phyloP scores from a whole-genome alignment of 805 yeast genomes.

The Metschnikowia continentalis region DNA sequence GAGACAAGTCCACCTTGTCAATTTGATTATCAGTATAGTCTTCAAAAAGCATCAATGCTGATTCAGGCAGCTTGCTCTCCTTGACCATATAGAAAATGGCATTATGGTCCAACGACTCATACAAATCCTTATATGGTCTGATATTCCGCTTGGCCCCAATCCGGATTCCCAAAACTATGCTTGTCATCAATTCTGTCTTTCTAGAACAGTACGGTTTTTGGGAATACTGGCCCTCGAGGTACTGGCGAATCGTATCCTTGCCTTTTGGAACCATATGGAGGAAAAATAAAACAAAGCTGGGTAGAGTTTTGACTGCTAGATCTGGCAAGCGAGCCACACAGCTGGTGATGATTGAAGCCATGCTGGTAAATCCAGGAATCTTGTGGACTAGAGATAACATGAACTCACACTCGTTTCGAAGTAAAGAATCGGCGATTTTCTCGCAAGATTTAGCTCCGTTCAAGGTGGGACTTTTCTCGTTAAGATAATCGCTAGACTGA shows the following conservation, averaged over 20 bases:
- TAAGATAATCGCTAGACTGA: slow-evolving; percentile 30
- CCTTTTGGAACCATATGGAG: slow-evolving; percentile 10
- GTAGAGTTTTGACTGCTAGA: slow-evolving; percentile 22
- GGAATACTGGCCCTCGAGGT: neutral
- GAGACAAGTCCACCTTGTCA: slow-evolving; percentile 1
- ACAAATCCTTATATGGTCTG: slow-evolving; percentile 25
- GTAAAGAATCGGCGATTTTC: slow-evolving; percentile 14
- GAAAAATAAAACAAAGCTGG: slow-evolving; percentile 25
- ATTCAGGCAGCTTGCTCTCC: slow-evolving; percentile 30
- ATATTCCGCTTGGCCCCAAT: slow-evolving; percentile 33
- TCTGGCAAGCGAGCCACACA: slow-evolving; percentile 24
- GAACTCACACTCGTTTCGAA: slow-evolving; percentile 28
- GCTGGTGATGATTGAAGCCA: slow-evolving; percentile 30
- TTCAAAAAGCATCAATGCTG: slow-evolving; percentile 48
- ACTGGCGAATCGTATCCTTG: neutral
- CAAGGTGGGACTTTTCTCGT: slow-evolving; percentile 9
- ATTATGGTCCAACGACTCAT: slow-evolving; percentile 25
- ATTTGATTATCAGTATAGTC: slow-evolving; percentile 22
- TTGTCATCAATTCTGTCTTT: slow-evolving; percentile 18
- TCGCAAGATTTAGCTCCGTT: neutral
- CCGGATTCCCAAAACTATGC: slow-evolving; percentile 32
- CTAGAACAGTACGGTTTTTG: neutral
- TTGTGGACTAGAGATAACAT: slow-evolving; percentile 33
- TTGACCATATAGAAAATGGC: slow-evolving; percentile 30
- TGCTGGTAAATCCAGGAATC: slow-evolving; percentile 22